phyloP scores from a whole-genome alignment of 2,329 filamentous ascomycete species.

The Torrubiellomyces zombiae region DNA sequence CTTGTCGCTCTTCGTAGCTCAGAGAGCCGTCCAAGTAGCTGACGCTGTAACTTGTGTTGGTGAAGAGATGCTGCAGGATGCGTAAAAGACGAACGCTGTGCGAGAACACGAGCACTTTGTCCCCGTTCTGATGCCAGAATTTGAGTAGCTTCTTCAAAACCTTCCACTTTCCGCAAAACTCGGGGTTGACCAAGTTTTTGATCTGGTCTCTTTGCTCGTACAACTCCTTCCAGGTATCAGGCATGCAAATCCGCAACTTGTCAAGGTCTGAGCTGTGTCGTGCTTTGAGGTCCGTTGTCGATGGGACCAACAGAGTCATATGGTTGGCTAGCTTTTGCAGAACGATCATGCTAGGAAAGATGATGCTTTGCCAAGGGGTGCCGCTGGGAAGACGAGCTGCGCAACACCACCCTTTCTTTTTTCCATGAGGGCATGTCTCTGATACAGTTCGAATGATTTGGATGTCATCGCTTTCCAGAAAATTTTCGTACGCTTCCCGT shows the following conservation, averaged over 20 bases:
- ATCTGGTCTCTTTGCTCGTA: constrained; percentile 65
- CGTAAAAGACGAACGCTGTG: constrained; percentile 75
- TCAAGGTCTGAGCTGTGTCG: constrained; percentile 67
- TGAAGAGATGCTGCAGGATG: constrained; percentile 74
- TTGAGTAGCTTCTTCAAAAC: constrained; percentile 71
- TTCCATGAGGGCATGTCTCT: constrained; percentile 50
- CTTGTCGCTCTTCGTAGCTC: constrained; percentile 66
- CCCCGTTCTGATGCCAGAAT: constrained; percentile 78
- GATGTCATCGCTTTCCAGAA: constrained; percentile 53
- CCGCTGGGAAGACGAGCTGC: constrained; percentile 40
- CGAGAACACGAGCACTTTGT: constrained; percentile 92
- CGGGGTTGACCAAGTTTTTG: constrained; percentile 63
- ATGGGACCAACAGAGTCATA: constrained; percentile 70
- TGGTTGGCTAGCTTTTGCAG: constrained; percentile 87
- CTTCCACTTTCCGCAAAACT: constrained; percentile 96
- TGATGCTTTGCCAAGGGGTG: constrained; percentile 53
- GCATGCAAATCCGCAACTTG: constrained; percentile 57
- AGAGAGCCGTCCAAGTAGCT: constrained; percentile 81
- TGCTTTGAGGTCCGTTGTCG: constrained; percentile 41
- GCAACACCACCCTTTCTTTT: constrained; percentile 66
- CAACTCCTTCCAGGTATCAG: constrained; percentile 56
- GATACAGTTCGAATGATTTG: constrained; percentile 50
- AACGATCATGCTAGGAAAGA: constrained; percentile 71
- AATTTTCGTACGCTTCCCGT: constrained; percentile 64
- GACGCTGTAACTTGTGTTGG: constrained; percentile 76